These are phyloP conservation scores for Chimonanthus salicifolius DNA, from an alignment of 164 flowering plant genomes.

Conservation along the genomic window DNA sequence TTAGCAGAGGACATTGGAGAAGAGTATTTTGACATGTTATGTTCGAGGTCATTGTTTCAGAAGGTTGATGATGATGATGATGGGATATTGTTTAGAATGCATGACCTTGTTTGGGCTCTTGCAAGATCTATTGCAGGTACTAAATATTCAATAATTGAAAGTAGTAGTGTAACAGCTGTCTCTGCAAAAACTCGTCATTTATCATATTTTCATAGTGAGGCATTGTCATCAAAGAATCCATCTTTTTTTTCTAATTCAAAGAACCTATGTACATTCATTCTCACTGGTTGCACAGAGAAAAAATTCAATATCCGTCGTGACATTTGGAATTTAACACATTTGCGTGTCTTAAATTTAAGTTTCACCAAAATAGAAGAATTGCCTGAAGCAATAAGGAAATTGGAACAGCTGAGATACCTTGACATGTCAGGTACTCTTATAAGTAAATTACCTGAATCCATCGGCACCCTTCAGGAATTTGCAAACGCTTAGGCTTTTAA, in stretches of 20 bases:
- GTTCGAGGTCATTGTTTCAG: not conserved
- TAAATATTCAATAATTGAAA: not conserved
- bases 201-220: too few species aligned
- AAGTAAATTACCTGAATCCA: constrained; percentile 10
- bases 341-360: not conserved
- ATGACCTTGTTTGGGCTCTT: constrained; percentile 5
- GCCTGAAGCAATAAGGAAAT: constrained; percentile 1
- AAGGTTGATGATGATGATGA: not conserved
- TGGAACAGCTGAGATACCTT: constrained; percentile 10
- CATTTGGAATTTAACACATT: not conserved
- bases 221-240: too few species aligned
- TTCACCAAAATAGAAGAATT: not conserved
- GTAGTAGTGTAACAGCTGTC: not conserved
- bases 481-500: constrained; percentile 17
- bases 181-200: not conserved
- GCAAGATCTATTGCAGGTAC: not conserved
- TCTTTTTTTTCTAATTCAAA: too few species aligned
- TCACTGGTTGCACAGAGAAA: not conserved
- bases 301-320: not conserved
- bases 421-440: not conserved
- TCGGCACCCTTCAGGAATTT: constrained; percentile 15
- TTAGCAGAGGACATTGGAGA: not conserved
- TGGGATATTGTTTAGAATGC: not conserved
- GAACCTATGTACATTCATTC: not conserved
- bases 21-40: not conserved